Percentiles rank a stretch among this genome's conserved stretches.
Conservation (phyloP, 345 rosid species). For the Lepidium africanum region DNA sequence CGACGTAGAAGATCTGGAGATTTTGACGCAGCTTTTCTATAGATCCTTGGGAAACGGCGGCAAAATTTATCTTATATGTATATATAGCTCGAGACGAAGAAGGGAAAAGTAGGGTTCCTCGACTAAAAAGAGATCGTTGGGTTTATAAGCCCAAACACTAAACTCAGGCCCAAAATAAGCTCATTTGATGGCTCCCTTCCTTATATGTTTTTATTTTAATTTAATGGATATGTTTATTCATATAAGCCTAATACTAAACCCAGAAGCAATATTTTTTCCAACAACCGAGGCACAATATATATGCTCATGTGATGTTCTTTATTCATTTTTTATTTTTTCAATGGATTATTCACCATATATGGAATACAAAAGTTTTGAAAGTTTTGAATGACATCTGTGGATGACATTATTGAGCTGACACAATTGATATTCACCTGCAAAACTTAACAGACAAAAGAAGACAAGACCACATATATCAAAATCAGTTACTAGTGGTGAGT, state of each 20-base stretch:
- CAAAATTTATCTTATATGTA: neutral
- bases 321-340: too few species aligned
- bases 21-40: neutral
- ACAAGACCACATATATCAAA: neutral
- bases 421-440: neutral
- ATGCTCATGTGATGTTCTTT: too few species aligned
- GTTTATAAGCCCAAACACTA: neutral
- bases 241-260: too few species aligned
- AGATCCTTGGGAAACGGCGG: neutral
- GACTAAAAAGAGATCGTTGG: neutral
- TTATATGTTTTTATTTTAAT: neutral
- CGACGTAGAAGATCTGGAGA: neutral
- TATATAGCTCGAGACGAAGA: neutral
- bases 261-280: too few species aligned
- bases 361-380: too few species aligned
- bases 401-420: slow-evolving; percentile 21
- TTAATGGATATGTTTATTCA: too few species aligned
- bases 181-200: neutral
- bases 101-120: neutral
- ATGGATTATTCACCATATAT: too few species aligned
- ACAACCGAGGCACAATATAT: too few species aligned
- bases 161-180: neutral
- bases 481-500: neutral
- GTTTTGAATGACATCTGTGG: neutral
- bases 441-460: neutral